These are phyloP conservation scores for Paecilomyces fulvus DNA, from an alignment of 2,329 filamentous ascomycete genomes.

Conservation along the genomic window DNA sequence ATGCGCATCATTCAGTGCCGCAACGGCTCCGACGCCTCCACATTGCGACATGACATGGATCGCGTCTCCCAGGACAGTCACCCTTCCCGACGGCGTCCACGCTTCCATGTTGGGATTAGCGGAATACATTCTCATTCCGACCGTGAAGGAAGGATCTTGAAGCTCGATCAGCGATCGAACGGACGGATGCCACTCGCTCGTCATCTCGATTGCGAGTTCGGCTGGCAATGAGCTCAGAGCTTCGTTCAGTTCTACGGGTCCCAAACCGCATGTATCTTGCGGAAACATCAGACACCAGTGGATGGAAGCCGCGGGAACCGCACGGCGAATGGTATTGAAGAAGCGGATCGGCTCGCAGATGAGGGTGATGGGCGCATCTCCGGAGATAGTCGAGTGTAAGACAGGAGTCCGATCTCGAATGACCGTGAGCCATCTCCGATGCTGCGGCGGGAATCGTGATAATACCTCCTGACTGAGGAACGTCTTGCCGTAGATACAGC, in stretches of 20 bases:
- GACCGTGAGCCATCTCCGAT: neutral
- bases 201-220: neutral
- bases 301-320: neutral
- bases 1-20: constrained; percentile 33
- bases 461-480: constrained; percentile 2
- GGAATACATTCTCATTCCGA: neutral
- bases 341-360: neutral
- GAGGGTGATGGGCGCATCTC: neutral
- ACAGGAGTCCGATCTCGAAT: neutral
- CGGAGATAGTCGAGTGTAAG: neutral
- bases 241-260: neutral
- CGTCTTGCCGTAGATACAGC: constrained; percentile 33
- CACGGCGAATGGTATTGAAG: neutral
- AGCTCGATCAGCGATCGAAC: neutral
- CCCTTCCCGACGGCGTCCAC: constrained; percentile 19
- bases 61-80: constrained; percentile 35
- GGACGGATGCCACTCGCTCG: neutral
- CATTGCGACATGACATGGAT: constrained; percentile 36
- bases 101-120: neutral
- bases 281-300: neutral
- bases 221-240: neutral
- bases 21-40: constrained; percentile 36
- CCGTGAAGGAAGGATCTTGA: neutral
- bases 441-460: neutral
- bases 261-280: neutral